Conservation (phyloP, 345 rosid species). For the Brassica nigra region DNA sequence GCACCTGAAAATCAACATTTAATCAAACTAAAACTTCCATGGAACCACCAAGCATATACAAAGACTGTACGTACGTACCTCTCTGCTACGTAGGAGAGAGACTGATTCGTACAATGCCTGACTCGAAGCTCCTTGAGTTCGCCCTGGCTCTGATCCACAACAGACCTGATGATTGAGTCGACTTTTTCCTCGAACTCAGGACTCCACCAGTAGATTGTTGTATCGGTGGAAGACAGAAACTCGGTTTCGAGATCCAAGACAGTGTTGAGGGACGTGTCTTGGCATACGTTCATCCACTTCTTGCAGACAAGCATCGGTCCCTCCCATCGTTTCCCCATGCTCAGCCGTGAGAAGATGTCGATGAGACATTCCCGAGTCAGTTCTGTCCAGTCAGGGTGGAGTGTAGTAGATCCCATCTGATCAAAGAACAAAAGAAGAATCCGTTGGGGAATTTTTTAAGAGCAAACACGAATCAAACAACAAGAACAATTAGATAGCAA, state of each 20-base stretch:
- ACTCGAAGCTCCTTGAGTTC: constrained; percentile 51
- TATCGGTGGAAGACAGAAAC: constrained; percentile 46
- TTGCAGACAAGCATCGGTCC: constrained; percentile 78
- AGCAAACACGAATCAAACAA: too few species aligned
- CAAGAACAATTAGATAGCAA: too few species aligned
- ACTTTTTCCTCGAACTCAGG: constrained; percentile 58
- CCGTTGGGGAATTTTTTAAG: too few species aligned
- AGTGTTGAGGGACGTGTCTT: constrained; percentile 61
- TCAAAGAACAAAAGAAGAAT: background rate
- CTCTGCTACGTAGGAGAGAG: constrained; percentile 56
- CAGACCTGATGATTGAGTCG: constrained; percentile 60
- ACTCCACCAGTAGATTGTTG: constrained; percentile 52
- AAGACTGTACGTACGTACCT: constrained; percentile 52
- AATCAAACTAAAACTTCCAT: background rate
- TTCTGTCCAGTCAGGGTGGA: background rate
- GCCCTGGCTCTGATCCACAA: constrained; percentile 51
- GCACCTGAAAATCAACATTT: constrained; percentile 39
- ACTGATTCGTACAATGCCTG: constrained; percentile 49
- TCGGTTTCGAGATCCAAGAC: constrained; percentile 58
- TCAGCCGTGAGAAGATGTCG: constrained; percentile 66
- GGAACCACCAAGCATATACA: background rate
- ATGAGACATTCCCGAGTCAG: constrained; percentile 62
- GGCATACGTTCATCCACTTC: constrained; percentile 59
- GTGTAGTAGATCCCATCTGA: constrained; percentile 18
- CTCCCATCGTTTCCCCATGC: constrained; percentile 54